Evolutionary conservation across 257 asterid genomes (phyloP).

Genomic region (Solanum acaule): DNA sequence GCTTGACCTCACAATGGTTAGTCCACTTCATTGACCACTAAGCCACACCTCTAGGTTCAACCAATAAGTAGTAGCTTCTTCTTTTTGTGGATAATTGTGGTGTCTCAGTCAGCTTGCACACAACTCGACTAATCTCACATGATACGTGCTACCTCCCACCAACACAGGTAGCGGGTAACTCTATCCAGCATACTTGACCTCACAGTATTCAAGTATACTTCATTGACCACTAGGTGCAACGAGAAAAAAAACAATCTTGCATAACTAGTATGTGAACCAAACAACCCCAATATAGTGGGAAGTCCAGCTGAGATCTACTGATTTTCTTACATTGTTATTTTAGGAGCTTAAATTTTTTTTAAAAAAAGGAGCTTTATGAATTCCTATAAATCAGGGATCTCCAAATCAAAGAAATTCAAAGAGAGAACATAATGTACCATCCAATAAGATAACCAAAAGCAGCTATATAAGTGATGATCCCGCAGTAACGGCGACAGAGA

Average conservation of each 20-base stretch:
- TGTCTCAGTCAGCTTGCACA: neutral
- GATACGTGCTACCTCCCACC: neutral
- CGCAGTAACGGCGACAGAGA: conserved; percentile 51
- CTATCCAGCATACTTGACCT: neutral
- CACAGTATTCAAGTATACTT: neutral
- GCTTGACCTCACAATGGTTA: neutral
- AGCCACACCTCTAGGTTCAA: neutral
- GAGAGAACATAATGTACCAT: conserved; percentile 37
- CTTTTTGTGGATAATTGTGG: neutral
- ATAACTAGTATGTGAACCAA: neutral
- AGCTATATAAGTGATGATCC: conserved; percentile 56
- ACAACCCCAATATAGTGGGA: neutral
- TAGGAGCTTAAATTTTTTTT: neutral
- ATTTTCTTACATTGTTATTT: neutral
- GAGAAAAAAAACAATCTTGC: neutral
- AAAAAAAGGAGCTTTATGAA: neutral
- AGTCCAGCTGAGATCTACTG: neutral
- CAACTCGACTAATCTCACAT: neutral
- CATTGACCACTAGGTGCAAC: neutral
- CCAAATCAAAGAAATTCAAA: neutral
- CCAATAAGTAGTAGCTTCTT: neutral
- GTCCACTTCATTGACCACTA: neutral
- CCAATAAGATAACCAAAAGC: conserved; percentile 96
- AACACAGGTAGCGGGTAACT: neutral
- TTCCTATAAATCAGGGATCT: neutral